Evolutionary conservation across 2,329 filamentous ascomycete species (phyloP), one percentile per base, ranked within the genome.

Genomic region (Neobulgaria alba): DNA sequence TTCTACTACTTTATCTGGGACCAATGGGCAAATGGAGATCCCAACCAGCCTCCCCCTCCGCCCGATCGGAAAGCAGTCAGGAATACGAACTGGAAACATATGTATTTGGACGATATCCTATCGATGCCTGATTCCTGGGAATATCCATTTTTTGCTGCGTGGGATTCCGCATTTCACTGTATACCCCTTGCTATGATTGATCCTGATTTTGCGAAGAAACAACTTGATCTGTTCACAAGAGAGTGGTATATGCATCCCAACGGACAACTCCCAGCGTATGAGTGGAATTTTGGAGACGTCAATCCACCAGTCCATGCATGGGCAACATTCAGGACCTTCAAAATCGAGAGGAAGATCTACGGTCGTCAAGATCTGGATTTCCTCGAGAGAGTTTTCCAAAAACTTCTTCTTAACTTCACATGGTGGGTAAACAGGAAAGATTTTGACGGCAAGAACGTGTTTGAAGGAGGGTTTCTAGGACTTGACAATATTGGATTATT

Each of bases 381-480:
- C 64, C 73, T 96, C 8, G 90, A 96, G 68, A 78, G 90, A 15
- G 88, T 95, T 3, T 96, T 96, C 69, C 92, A 96, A 59, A 96
- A 96, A 63, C 66, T 96, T 45, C 69, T 96, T 17, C 71, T 96
- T 48, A 96, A 96, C 67, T 96, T 96, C 62, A 96, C 92, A 3
- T 96, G 92, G 92, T 96, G 90, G 90, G 90, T 95, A 15, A 96
- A 96, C 61, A 83, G 90, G 43, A 96, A 96, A 64, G 90, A 96
- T 56, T 74, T 75, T 9, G 86, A 95, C 8, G 90, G 88, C 56
- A 96, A 96, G 68, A 95, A 96, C 57, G 84, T 96, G 19, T 96
- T 96, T 53, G 92, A 96, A 59, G 92, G 90, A 52, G 90, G 90
- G 32, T 96, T 96, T 71, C 69, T 96, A 5, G 90, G 90, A 33